phyloP scores from a whole-genome alignment of 2,329 filamentous ascomycete genomes.

The Trichoderma koningii region DNA sequence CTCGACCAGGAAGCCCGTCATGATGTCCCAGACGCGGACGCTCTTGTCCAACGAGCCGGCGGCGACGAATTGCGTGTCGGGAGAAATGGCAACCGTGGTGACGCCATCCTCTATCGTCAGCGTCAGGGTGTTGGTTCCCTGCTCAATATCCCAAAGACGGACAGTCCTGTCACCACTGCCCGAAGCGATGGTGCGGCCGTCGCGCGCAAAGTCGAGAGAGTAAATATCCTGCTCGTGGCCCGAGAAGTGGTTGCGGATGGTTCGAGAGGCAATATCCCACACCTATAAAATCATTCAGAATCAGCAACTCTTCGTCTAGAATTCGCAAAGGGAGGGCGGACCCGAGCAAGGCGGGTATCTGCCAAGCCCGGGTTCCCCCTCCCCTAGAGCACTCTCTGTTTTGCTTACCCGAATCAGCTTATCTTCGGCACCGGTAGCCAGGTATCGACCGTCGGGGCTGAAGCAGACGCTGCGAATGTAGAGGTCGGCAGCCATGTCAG shows the following conservation, averaged over 20 bases:
- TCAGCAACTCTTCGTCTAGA: neutral
- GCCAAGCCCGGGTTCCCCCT: neutral
- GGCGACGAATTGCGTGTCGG: slow-evolving; percentile 89
- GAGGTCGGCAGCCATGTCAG: slow-evolving; percentile 82
- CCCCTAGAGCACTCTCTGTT: neutral
- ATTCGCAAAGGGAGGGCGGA: neutral
- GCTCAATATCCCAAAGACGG: slow-evolving; percentile 92
- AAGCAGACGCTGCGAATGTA: slow-evolving; percentile 99
- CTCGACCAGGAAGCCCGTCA: slow-evolving; percentile 82
- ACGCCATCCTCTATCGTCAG: slow-evolving; percentile 95
- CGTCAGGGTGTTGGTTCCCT: slow-evolving; percentile 77
- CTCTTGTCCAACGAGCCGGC: slow-evolving; percentile 97
- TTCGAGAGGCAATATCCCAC: slow-evolving; percentile 85
- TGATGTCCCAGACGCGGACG: slow-evolving; percentile 94
- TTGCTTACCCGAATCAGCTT: slow-evolving; percentile 85
- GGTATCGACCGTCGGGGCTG: slow-evolving; percentile 89
- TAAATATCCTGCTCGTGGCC: slow-evolving; percentile 99
- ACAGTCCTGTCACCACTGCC: slow-evolving; percentile 94
- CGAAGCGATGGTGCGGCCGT: slow-evolving; percentile 91
- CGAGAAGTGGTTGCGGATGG: slow-evolving; percentile 89
- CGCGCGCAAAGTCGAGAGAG: slow-evolving; percentile 90
- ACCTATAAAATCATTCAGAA: slow-evolving; percentile 60
- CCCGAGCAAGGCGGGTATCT: neutral
- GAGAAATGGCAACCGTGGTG: slow-evolving; percentile 95
- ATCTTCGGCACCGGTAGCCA: slow-evolving; percentile 95